phyloP scores from a whole-genome alignment of 2,329 filamentous ascomycete species.

The Colletotrichum eleusines region DNA sequence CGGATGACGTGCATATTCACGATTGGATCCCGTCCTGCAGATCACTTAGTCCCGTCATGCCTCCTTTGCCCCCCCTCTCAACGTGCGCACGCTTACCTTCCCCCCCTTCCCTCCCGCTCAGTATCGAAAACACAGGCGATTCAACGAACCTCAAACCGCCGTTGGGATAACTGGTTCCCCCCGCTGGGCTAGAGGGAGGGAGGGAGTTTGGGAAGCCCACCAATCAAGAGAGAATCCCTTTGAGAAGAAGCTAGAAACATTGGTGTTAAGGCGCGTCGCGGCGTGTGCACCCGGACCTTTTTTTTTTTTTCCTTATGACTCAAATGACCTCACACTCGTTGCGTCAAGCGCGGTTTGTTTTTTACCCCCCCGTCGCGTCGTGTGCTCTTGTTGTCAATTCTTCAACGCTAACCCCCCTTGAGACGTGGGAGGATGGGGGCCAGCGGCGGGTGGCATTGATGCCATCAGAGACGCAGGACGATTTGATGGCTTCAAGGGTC shows the following conservation, averaged over 20 bases:
- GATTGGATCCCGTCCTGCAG: constrained; percentile 27
- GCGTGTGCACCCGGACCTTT: constrained; percentile 6
- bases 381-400: constrained; percentile 1
- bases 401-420: constrained; percentile 20
- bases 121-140: background rate
- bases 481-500: constrained; percentile 26
- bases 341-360: constrained; percentile 34
- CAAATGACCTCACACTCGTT: constrained; percentile 35
- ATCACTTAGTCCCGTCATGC: constrained; percentile 23
- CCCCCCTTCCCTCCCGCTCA: too few species aligned
- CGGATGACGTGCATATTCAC: constrained; percentile 20
- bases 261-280: background rate
- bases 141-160: constrained; percentile 29
- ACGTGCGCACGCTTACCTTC: too few species aligned
- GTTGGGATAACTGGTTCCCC: constrained; percentile 7
- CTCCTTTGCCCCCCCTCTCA: background rate
- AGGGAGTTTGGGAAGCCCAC: background rate
- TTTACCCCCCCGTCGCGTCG: constrained; percentile 4
- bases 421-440: constrained; percentile 10
- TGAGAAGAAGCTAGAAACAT: constrained; percentile 1
- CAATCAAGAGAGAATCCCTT: background rate
- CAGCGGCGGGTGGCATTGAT: background rate
- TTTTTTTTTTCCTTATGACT: background rate
- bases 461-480: constrained; percentile 14
- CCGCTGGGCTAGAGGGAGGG: background rate